Base-by-base conservation (phyloP, 2,329 filamentous ascomycete species). In the Pseudogymnoascus pannorum region DNA sequence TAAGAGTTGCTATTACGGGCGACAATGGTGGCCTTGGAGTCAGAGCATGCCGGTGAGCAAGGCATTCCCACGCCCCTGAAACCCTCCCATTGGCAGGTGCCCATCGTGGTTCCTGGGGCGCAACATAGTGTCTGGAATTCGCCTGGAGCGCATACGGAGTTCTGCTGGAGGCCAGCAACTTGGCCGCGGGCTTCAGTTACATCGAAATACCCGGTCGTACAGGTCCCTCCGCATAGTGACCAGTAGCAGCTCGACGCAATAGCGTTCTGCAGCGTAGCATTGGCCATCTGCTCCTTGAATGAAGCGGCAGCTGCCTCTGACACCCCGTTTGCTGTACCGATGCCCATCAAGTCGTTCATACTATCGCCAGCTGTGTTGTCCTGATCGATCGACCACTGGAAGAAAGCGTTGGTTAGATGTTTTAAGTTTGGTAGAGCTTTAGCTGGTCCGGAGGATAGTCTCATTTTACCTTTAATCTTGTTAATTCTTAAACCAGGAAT, bases 101-200 rank as follows among this genome's bases (percentile, higher is more conserved):
- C 62, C 40, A 60, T 38, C 12, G 24, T 62, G n/a, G 60, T 62
- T 20, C 60, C 60, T 29, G 62, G 62, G 12, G 62, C 60, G 42
- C 4, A 61, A 58, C 42, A 65, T 64, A 18, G 61, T 54, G n/a
- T 65, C 60, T 5, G 29, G 29, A 31, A 31, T 31, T 31, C 29
- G 29, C 38, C 44, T 14, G 58, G 54, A 14, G 61, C 33, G 29
- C 63, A 64, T 14, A 66, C 59, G 8, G 64, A 58, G 58, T 66
- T 54, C 11, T 38, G 24, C 7, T 35, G 36, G 31, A 57, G 48
- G 26, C 54, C 58, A 31, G 57, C 44, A 24, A 63, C 38, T 58
- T 64, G 26, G 58, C 64, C 64, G 51, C 61, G 61, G 12, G 63
- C 63, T 58, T 61, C 38, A 11, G 63, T 64, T 8, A 61, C 63